Evolutionary conservation across 768 basidiomycete species (phyloP).

Genomic region (Suillus sp.): DNA sequence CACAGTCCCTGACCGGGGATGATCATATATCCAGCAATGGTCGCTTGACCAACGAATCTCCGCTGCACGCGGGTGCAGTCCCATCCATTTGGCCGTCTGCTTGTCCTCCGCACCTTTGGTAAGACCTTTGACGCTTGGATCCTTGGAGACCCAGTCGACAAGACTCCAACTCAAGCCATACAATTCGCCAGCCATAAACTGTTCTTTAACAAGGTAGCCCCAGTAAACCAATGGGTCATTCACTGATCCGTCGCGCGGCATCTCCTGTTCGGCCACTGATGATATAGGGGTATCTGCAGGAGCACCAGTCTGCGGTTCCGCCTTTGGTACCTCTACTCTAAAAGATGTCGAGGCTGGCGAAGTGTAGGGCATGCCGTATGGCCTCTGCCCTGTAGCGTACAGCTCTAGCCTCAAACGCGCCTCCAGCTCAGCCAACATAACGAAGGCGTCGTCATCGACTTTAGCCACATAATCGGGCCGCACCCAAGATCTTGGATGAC

Average conservation of each 20-base stretch:
- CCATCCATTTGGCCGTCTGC: conserved; percentile 91
- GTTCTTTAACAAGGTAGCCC: conserved; percentile 89
- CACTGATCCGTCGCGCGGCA: conserved; percentile 15
- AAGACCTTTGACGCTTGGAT: conserved; percentile 64
- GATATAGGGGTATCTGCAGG: conserved; percentile 6
- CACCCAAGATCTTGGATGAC: conserved; percentile 63
- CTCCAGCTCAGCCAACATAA: conserved; percentile 94
- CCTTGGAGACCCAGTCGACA: conserved; percentile 83
- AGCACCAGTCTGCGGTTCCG: conserved; percentile 2
- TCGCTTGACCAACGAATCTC: conserved; percentile 90
- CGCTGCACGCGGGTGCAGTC: conserved; percentile 72
- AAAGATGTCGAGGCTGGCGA: conserved; percentile 4
- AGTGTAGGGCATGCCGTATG: conserved; percentile 24
- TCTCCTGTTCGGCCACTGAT: background rate
- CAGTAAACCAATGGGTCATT: conserved; percentile 80
- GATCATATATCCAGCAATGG: conserved; percentile 97
- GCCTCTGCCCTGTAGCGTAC: conserved; percentile 42
- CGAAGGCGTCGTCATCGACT: conserved; percentile 93
- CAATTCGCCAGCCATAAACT: conserved; percentile 94
- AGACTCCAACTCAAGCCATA: conserved; percentile 90
- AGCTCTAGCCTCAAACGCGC: conserved; percentile 81
- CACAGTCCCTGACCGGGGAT: conserved; percentile 93
- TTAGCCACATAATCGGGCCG: conserved; percentile 92
- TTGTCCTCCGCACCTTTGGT: conserved; percentile 91
- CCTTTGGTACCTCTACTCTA: conserved; percentile 8